Evolutionary conservation across 768 basidiomycete genomes (phyloP).

Genomic region (Boletales sp.): DNA sequence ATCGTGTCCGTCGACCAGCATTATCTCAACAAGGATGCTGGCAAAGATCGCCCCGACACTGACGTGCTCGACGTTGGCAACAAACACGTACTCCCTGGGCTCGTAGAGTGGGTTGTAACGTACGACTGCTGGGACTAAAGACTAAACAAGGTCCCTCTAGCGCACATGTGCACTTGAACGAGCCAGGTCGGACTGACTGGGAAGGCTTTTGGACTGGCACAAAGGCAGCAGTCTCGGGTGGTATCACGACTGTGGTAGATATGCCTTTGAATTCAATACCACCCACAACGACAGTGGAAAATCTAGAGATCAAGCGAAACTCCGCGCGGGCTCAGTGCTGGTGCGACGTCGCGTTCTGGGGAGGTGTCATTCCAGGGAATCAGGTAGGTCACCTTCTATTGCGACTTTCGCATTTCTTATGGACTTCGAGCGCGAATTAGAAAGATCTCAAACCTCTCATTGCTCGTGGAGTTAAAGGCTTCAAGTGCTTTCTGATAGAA

Average conservation of each 20-base stretch:
- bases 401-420: neutral
- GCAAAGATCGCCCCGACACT: constrained; percentile 15
- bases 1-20: constrained; percentile 48
- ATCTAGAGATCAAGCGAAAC: constrained; percentile 66
- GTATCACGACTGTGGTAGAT: constrained; percentile 93
- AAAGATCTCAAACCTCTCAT: constrained; percentile 72
- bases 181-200: constrained; percentile 91
- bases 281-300: constrained; percentile 82
- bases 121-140: neutral
- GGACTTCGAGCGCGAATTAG: constrained; percentile 35
- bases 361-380: constrained; percentile 92
- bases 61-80: constrained; percentile 56
- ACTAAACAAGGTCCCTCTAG: constrained; percentile 35
- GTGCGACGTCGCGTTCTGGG: constrained; percentile 81
- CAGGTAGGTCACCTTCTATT: constrained; percentile 43
- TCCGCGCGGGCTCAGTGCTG: constrained; percentile 68
- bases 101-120: constrained; percentile 60
- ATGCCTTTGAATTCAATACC: constrained; percentile 99
- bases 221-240: constrained; percentile 84
- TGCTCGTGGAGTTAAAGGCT: constrained; percentile 82
- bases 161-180: constrained; percentile 90
- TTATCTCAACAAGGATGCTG: constrained; percentile 29
- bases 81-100: constrained; percentile 66
- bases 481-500: constrained; percentile 96
- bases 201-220: constrained; percentile 95